Conservation (phyloP, 108 stramenopile species). For the Nitzschia inconspicua region DNA sequence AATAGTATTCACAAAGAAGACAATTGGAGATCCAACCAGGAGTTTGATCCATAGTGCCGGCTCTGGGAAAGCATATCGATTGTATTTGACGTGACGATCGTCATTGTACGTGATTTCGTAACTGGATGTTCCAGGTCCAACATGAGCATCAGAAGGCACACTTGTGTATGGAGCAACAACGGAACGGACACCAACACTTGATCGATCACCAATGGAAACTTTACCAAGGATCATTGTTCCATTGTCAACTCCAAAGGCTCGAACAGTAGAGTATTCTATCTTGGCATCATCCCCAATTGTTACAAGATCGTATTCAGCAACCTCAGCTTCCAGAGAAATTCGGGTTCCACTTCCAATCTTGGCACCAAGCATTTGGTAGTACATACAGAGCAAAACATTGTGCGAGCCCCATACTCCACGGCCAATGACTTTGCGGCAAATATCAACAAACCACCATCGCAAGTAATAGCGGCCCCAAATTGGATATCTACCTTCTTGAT, state of each 20-base stretch:
- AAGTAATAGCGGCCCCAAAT: conserved; percentile 55
- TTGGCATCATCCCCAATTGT: conserved; percentile 41
- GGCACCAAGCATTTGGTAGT: conserved; percentile 56
- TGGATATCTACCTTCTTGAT: conserved; percentile 44
- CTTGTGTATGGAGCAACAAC: conserved; percentile 54
- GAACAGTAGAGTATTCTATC: conserved; percentile 51
- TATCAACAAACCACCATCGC: conserved; percentile 67
- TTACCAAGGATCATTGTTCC: conserved; percentile 56
- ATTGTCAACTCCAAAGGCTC: conserved; percentile 58
- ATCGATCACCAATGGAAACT: conserved; percentile 37
- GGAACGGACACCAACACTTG: conserved; percentile 52
- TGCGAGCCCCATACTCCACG: conserved; percentile 42
- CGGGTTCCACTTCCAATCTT: conserved; percentile 42
- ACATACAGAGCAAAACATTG: conserved; percentile 19
- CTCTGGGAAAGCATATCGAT: conserved; percentile 41
- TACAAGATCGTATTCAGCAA: conserved; percentile 64
- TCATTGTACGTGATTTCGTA: conserved; percentile 39
- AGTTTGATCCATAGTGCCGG: conserved; percentile 20
- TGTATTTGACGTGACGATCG: conserved; percentile 13
- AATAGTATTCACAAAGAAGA: conserved; percentile 33
- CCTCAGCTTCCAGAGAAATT: conserved; percentile 45
- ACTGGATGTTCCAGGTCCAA: conserved; percentile 44
- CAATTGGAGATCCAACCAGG: conserved; percentile 31
- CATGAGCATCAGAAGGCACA: conserved; percentile 31
- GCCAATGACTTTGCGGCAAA: conserved; percentile 43